Evolutionary conservation across 2,329 filamentous ascomycete genomes (phyloP).

Genomic region (Fusarium citri): DNA sequence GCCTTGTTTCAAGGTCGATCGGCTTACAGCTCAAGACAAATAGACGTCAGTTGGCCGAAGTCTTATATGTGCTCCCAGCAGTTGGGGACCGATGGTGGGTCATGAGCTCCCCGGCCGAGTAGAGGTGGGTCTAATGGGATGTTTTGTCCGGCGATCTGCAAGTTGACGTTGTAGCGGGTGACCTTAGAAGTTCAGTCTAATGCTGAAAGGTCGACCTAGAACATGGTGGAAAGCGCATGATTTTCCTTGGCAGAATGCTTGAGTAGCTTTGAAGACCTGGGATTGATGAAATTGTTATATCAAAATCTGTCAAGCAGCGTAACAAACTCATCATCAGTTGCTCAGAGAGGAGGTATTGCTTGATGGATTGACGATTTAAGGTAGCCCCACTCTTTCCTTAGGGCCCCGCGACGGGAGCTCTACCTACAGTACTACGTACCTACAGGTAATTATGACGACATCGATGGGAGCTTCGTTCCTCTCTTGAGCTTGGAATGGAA

Average conservation of each 20-base stretch:
- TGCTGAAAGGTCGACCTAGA: background rate
- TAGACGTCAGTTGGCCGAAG: conserved; percentile 12
- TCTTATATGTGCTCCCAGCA: conserved; percentile 18
- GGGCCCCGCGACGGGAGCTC: conserved; percentile 1
- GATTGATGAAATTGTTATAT: conserved; percentile 12
- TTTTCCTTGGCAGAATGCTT: background rate
- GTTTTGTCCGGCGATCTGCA: conserved; percentile 31
- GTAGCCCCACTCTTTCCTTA: conserved; percentile 26
- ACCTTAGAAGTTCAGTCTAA: conserved; percentile 1
- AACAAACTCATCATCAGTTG: conserved; percentile 24
- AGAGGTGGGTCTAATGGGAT: conserved; percentile 20
- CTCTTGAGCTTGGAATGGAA: conserved; percentile 35
- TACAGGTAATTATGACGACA: conserved; percentile 39
- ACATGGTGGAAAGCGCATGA: background rate
- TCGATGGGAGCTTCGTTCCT: conserved; percentile 32
- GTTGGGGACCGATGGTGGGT: conserved; percentile 35
- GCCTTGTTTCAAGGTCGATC: conserved; percentile 17
- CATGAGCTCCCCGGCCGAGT: conserved; percentile 22
- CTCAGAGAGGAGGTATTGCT: background rate
- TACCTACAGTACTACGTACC: background rate
- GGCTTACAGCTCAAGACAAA: conserved; percentile 10
- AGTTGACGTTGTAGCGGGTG: conserved; percentile 29
- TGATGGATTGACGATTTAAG: conserved; percentile 12
- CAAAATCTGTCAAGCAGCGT: conserved; percentile 13
- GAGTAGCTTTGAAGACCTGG: background rate